Base-by-base conservation (phyloP, 1,284 basidiomycete species). In the Moesziomyces aphidis region DNA sequence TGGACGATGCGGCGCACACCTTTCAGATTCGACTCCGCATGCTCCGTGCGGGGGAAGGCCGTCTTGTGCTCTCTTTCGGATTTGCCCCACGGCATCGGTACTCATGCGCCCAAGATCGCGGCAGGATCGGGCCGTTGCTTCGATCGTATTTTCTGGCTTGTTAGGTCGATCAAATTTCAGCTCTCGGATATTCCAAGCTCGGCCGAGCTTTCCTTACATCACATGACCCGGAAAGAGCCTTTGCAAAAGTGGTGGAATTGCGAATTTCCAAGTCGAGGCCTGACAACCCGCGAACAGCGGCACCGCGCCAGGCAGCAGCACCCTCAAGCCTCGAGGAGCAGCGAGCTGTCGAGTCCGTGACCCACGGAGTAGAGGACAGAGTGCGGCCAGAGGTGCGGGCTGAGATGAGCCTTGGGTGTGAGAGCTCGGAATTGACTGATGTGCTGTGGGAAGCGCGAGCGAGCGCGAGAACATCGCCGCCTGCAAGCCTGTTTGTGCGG, bases 401-500 rank as follows among this genome's bases (percentile, higher is more conserved):
- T 34, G 31, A 5, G 31, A 3, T 13, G 10, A 11, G 31, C 31
- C 9, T 34, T 34, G 31, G 11, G 10, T n/a, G 39, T 15, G 39
- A 42, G 39, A 19, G 39, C 39, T 6, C 5, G 39, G 39, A 17
- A 42, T 42, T 42, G 39, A 50, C 15, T n/a, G 8, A 3, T 4
- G 28, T 28, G 11, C 31, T 39, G 10, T 11, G 11, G 9, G n/a
- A 21, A 49, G 47, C 22, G 15, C n/a, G 24, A 5, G 21, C 31
- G 10, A 36, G 13, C 17, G 6, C 19, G 13, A 9, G 13, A 9
- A 53, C 51, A 24, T 53, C 50, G 51, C 55, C 45, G 46, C 50
- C 42, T 61, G 53, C 53, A 61, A 50, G 28, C 48, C 52, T 50
- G 21, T 45, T 44, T 52, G 26, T n/a, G 22, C 13, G 22, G 7